Percentiles rank a stretch among this genome's conserved stretches.
Conservation (phyloP, 139 green algal species). For the Coelastrella sp. region DNA sequence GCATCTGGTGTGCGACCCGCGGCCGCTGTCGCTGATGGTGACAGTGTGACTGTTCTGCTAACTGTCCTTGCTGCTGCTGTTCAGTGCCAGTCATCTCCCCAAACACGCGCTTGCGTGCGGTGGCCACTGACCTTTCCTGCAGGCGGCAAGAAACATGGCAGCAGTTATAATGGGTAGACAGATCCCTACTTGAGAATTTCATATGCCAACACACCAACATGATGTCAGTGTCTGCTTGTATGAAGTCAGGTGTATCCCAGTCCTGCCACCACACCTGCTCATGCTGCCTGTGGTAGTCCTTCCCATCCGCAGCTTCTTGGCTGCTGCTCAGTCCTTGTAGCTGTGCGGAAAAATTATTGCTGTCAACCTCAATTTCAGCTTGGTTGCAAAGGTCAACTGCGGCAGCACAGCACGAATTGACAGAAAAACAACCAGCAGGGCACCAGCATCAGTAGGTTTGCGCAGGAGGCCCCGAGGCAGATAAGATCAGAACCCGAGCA, state of each 20-base stretch:
- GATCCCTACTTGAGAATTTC: neutral
- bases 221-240: neutral
- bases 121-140: neutral
- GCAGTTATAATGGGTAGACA: too few species aligned
- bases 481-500: too few species aligned
- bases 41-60: too few species aligned
- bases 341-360: neutral
- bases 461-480: too few species aligned
- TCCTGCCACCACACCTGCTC: neutral
- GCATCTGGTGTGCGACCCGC: neutral
- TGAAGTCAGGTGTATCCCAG: too few species aligned
- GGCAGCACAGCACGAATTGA: neutral
- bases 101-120: slow-evolving; percentile 6
- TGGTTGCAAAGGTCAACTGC: neutral
- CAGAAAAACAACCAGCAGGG: neutral
- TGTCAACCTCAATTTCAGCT: neutral
- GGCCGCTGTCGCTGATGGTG: too few species aligned
- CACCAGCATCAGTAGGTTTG: too few species aligned
- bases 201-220: neutral
- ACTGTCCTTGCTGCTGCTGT: neutral
- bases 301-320: neutral
- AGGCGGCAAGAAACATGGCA: neutral
- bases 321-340: neutral
- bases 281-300: neutral
- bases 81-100: neutral